Conservation (phyloP, 1,284 basidiomycete species). For the Sparassis latifolia region DNA sequence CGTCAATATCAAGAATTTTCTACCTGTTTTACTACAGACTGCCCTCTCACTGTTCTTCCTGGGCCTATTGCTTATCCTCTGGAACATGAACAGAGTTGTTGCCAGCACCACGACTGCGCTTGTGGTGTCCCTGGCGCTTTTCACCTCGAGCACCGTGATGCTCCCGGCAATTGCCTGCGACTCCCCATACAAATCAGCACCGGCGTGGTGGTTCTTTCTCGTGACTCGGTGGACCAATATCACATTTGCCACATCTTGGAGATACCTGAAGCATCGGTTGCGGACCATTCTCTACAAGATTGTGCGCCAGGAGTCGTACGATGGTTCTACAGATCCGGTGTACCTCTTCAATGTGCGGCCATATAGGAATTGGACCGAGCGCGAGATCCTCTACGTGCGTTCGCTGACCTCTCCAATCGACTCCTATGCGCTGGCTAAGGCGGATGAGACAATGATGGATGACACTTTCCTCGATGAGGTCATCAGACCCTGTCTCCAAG, state of each 20-base stretch:
- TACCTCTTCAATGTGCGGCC: neutral
- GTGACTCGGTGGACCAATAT: neutral
- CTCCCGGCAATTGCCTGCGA: neutral
- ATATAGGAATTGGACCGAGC: neutral
- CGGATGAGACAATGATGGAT: neutral
- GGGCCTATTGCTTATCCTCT: slow-evolving; percentile 18
- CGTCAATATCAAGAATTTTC: slow-evolving; percentile 13
- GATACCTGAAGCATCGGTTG: neutral
- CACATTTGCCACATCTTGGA: neutral
- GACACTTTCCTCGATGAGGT: neutral
- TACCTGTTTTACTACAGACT: slow-evolving; percentile 18
- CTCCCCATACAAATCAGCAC: slow-evolving; percentile 1
- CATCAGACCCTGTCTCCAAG: neutral
- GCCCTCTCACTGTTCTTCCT: slow-evolving; percentile 19
- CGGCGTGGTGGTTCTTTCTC: slow-evolving; percentile 1
- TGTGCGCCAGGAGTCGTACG: neutral
- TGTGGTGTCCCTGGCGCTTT: neutral
- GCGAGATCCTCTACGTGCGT: neutral
- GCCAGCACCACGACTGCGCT: slow-evolving; percentile 1
- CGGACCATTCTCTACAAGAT: neutral
- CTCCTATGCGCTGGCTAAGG: neutral
- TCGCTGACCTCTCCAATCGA: neutral
- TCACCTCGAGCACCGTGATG: neutral
- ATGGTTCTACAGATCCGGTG: neutral
- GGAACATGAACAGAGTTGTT: slow-evolving; percentile 13